Conservation (phyloP, 1,139 yeast genomes). For the Meyerozyma smithsonii region DNA sequence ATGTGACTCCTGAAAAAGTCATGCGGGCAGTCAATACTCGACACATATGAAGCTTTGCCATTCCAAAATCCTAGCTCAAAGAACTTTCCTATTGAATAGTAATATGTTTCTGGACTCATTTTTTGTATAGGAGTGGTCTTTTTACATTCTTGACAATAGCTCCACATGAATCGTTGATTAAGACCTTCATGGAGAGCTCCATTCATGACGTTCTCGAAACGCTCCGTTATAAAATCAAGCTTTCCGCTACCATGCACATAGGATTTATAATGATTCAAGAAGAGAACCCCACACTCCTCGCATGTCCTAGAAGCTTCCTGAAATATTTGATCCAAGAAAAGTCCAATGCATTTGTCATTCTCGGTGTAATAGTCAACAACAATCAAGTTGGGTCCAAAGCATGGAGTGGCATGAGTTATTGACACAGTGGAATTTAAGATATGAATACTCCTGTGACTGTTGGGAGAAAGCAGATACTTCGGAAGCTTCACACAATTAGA, state of each 20-base stretch:
- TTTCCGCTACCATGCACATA: slow-evolving; percentile 89
- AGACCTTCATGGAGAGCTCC: slow-evolving; percentile 48
- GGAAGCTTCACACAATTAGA: slow-evolving; percentile 34
- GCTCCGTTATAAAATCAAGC: slow-evolving; percentile 71
- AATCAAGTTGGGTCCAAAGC: slow-evolving; percentile 82
- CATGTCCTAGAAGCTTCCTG: slow-evolving; percentile 65
- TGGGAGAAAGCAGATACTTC: slow-evolving; percentile 42
- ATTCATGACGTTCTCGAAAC: slow-evolving; percentile 48
- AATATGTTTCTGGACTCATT: slow-evolving; percentile 89
- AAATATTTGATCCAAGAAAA: slow-evolving; percentile 77
- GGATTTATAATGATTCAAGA: slow-evolving; percentile 74
- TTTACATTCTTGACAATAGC: slow-evolving; percentile 78
- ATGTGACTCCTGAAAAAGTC: slow-evolving; percentile 77
- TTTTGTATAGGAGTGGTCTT: slow-evolving; percentile 73
- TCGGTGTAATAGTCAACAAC: slow-evolving; percentile 88
- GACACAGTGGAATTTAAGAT: slow-evolving; percentile 81
- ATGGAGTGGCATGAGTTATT: slow-evolving; percentile 82
- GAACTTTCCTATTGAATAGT: slow-evolving; percentile 88
- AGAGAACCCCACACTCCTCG: slow-evolving; percentile 71
- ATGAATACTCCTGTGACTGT: slow-evolving; percentile 69
- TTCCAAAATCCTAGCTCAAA: slow-evolving; percentile 87
- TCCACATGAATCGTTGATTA: slow-evolving; percentile 76
- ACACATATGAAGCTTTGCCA: slow-evolving; percentile 22
- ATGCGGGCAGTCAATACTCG: slow-evolving; percentile 59
- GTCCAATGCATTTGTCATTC: slow-evolving; percentile 85